Base-by-base conservation (phyloP, 1,139 yeast genomes). In the Debaryomyces subglobosus region DNA sequence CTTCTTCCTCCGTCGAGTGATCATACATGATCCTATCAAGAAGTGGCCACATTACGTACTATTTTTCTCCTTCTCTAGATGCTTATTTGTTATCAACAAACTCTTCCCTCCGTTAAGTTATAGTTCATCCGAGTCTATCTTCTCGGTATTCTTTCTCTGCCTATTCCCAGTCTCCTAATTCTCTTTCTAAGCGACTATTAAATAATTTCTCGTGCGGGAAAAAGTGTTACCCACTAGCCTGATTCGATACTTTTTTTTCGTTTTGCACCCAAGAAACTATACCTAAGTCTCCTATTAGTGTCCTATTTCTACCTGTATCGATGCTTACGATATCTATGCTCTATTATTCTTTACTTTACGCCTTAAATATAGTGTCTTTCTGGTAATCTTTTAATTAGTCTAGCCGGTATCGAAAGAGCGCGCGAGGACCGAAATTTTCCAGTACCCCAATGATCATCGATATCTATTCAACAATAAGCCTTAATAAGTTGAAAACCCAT, bases 1-100 rank as follows among this genome's bases (percentile, higher is more conserved):
- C 64, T 47, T 73, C 78, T 50, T 71, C 77, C 51, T 71, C 75
- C 43, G 32, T 39, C 66, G 74, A 65, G 47, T 64, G 63, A 52
- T 72, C 76, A 54, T 70, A 69, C 49, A 74, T 64, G 47, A 74
- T 53, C 44, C 60, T 61, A 52, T 68, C 75, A 47, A 71, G 51
- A 34, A 24, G 18, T 10, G 36, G 18, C 45, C 46, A 46, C 49
- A 39, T 46, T 38, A 33, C n/a, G 29, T 30, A 16, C 16, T 42
- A 32, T 21, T 18, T 25, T 27, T 33, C 36, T 25, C 13, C 20
- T 13, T 32, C 18, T 6, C 41, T 25, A n/a, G 13, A 16, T 38
- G 23, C 20, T 32, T 9, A 12, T 32, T 12, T 18, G 18, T 12
- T 27, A 33, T 42, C 44, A 34, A 34, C 44, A 42, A 32, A 30